Evolutionary conservation across 148 eudicot genomes (phyloP).

Genomic region (Silene conica): DNA sequence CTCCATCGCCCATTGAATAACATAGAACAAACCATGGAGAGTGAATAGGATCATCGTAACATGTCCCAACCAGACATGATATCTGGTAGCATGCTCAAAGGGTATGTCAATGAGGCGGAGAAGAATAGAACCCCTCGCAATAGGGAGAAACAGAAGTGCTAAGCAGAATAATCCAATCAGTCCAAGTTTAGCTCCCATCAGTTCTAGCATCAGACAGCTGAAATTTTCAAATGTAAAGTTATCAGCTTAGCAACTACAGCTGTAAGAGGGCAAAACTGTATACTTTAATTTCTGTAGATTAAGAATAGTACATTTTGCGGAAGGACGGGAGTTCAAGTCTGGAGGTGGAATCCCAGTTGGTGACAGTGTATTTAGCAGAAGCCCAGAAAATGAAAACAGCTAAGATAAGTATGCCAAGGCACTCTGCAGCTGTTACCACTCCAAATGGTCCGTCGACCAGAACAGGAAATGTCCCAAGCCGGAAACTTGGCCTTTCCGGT

Average conservation of each 20-base stretch:
- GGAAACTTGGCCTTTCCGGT: slow-evolving; percentile 40
- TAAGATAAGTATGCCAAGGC: slow-evolving; percentile 59
- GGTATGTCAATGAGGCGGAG: slow-evolving; percentile 70
- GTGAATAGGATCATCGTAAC: slow-evolving; percentile 70
- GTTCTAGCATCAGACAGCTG: slow-evolving; percentile 51
- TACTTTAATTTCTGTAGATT: neutral
- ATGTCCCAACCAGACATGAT: slow-evolving; percentile 95
- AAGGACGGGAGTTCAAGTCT: slow-evolving; percentile 26
- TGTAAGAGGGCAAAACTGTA: neutral
- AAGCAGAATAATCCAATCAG: slow-evolving; percentile 60
- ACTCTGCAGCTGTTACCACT: slow-evolving; percentile 77
- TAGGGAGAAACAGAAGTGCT: slow-evolving; percentile 73
- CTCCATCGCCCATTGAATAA: slow-evolving; percentile 55
- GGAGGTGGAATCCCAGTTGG: slow-evolving; percentile 29
- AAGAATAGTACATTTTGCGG: slow-evolving; percentile 32
- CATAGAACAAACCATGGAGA: slow-evolving; percentile 64
- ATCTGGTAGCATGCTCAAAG: slow-evolving; percentile 77
- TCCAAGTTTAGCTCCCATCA: slow-evolving; percentile 49
- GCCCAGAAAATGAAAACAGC: slow-evolving; percentile 54
- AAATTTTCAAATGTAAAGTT: slow-evolving; percentile 14
- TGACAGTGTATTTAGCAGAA: slow-evolving; percentile 30
- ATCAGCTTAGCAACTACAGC: neutral
- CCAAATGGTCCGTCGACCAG: slow-evolving; percentile 87
- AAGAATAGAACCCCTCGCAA: slow-evolving; percentile 76
- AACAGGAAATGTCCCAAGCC: slow-evolving; percentile 87